Percentiles rank a stretch among this genome's conserved stretches.
Conservation (phyloP, 2,329 filamentous ascomycete species). For the Hyphodiscus sp. region DNA sequence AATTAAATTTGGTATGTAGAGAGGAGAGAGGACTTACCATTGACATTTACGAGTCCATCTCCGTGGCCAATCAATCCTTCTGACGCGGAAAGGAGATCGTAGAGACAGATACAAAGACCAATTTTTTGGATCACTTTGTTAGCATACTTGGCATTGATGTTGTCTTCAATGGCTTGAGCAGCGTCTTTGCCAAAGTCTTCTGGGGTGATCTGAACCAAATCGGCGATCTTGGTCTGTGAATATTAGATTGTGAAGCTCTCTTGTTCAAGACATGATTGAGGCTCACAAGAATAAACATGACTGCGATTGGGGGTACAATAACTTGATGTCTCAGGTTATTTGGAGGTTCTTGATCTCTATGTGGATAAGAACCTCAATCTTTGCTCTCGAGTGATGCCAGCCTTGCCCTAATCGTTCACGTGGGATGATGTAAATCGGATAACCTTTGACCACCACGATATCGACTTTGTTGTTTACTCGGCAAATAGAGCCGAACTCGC, state of each 20-base stretch:
- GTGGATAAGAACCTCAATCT: too few relatives aligned
- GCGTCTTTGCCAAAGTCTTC: conserved; percentile 82
- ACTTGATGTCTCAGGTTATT: neutral
- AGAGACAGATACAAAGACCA: conserved; percentile 88
- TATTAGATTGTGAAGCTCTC: conserved; percentile 5
- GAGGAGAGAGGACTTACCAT: conserved; percentile 49
- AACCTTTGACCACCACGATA: too few relatives aligned
- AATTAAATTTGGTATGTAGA: neutral
- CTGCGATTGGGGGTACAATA: conserved; percentile 1
- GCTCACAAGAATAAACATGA: conserved; percentile 46
- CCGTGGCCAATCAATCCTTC: conserved; percentile 93
- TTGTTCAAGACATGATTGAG: neutral
- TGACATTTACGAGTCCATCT: conserved; percentile 87
- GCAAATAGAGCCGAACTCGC: too few relatives aligned
- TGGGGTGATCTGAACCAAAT: conserved; percentile 88
- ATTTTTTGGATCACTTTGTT: conserved; percentile 95
- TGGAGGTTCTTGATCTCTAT: neutral
- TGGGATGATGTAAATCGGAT: too few relatives aligned
- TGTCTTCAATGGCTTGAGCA: conserved; percentile 83
- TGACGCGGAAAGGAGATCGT: conserved; percentile 81
- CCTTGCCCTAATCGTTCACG: too few relatives aligned
- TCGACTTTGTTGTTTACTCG: too few relatives aligned
- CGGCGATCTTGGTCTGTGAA: conserved; percentile 80
- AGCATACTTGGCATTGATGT: conserved; percentile 93
- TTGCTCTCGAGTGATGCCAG: too few relatives aligned